Percentiles rank a stretch among this genome's conserved stretches.
These are phyloP conservation scores for Rosa rugosa DNA, from an alignment of 306 rosid species.

Conservation along the genomic window DNA sequence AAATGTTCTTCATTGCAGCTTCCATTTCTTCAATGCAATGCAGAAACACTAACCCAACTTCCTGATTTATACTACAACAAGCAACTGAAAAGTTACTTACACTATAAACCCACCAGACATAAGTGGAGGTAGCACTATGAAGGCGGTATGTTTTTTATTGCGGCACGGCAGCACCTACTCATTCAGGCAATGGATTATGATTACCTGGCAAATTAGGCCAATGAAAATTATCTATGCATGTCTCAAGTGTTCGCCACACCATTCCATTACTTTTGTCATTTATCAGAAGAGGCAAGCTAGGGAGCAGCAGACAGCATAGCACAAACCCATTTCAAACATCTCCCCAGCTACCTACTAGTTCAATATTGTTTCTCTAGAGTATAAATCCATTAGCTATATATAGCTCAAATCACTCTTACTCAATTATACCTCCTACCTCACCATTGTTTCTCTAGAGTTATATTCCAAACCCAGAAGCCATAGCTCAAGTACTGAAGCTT, in stretches of 20 bases:
- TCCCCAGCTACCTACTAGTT: not conserved
- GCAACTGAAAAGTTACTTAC: slow-evolving; percentile 12
- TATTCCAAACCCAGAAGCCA: too few species aligned
- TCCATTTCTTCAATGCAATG: slow-evolving; percentile 17
- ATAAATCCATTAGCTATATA: not conserved
- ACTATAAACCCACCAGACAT: slow-evolving; percentile 17
- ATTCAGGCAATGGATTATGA: slow-evolving; percentile 15
- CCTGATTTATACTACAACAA: slow-evolving; percentile 28
- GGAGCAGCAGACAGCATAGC: not conserved
- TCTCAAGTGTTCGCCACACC: not conserved
- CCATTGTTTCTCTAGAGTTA: not conserved
- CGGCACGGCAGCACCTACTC: slow-evolving; percentile 25
- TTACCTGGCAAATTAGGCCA: slow-evolving; percentile 9
- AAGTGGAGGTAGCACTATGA: slow-evolving; percentile 42
- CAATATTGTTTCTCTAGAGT: not conserved
- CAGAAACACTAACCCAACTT: not conserved
- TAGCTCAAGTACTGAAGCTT: too few species aligned
- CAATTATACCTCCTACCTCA: not conserved
- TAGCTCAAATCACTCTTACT: not conserved
- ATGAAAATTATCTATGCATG: not conserved
- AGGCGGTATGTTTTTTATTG: slow-evolving; percentile 7
- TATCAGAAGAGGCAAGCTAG: not conserved
- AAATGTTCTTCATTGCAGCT: slow-evolving; percentile 30
- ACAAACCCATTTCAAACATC: not conserved
- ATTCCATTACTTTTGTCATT: not conserved